phyloP scores from a whole-genome alignment of 2,329 filamentous ascomycete species.

The Xylariales sp. region DNA sequence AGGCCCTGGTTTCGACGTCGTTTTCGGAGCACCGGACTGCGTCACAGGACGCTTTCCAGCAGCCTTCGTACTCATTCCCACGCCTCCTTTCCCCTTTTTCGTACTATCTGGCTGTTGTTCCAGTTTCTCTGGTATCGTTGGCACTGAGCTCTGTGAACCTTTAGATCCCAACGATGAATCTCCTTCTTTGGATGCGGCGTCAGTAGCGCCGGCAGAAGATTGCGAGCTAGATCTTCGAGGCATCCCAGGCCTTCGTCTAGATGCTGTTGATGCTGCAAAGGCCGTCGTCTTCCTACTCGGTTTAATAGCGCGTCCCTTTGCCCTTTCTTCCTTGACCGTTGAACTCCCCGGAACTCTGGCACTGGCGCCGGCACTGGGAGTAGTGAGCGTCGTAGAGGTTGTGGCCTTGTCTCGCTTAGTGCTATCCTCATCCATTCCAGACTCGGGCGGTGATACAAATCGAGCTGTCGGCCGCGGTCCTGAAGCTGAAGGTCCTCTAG shows the following conservation, averaged over 20 bases:
- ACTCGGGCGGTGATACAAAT: conserved; percentile 67
- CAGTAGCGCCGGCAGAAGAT: conserved; percentile 53
- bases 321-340: conserved; percentile 44
- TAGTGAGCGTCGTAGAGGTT: conserved; percentile 55
- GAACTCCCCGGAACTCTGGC: conserved; percentile 40
- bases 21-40: conserved; percentile 32
- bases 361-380: conserved; percentile 45
- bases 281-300: conserved; percentile 53
- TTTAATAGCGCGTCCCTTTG: conserved; percentile 37
- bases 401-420: conserved; percentile 50
- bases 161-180: conserved; percentile 44
- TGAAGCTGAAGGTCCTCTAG: conserved; percentile 63
- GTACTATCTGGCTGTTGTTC: conserved; percentile 26
- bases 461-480: conserved; percentile 69
- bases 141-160: conserved; percentile 41
- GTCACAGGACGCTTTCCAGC: conserved; percentile 60
- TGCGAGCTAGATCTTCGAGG: conserved; percentile 62
- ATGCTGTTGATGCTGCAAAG: conserved; percentile 58
- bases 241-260: conserved; percentile 60
- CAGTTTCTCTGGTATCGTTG: conserved; percentile 48
- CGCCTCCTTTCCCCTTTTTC: conserved; percentile 34
- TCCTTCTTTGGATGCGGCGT: conserved; percentile 50
- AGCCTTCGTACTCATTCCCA: conserved; percentile 57
- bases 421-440: conserved; percentile 56
- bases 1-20: conserved; percentile 29